Conservation (phyloP, 2,329 filamentous ascomycete genomes). For the Ceratocystis alfenasii region DNA sequence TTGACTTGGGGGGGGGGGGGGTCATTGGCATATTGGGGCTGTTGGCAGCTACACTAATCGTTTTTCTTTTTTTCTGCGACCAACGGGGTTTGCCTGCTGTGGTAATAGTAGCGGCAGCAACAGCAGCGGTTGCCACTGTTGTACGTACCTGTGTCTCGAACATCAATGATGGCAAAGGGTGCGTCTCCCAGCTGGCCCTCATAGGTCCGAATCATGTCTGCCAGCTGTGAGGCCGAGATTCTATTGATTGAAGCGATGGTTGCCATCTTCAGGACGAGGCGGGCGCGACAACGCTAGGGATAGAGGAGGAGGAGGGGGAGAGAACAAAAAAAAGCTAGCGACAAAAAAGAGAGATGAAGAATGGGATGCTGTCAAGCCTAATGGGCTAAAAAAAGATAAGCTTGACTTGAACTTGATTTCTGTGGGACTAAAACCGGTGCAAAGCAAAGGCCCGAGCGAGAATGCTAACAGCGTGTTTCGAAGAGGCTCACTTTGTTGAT, state of each 20-base stretch:
- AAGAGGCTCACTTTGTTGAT: neutral
- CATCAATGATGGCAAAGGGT: slow-evolving; percentile 67
- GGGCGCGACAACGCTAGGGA: neutral
- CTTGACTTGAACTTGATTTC: slow-evolving; percentile 1
- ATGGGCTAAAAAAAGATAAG: slow-evolving; percentile 6
- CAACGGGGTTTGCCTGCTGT: neutral
- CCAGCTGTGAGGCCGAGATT: slow-evolving; percentile 58
- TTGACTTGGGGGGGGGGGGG: neutral
- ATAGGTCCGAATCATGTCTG: slow-evolving; percentile 46
- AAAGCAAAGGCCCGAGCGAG: neutral
- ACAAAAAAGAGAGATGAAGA: neutral
- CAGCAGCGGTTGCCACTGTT: neutral
- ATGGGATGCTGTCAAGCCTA: neutral
- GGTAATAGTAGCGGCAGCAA: too few relatives aligned
- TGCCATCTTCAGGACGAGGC: slow-evolving; percentile 32
- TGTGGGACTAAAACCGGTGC: neutral
- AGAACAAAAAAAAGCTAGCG: neutral
- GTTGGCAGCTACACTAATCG: too few relatives aligned
- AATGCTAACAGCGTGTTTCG: neutral
- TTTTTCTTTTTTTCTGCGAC: neutral
- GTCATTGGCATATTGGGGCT: too few relatives aligned
- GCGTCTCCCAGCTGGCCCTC: slow-evolving; percentile 32
- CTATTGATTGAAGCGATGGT: slow-evolving; percentile 52
- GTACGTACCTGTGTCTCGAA: slow-evolving; percentile 62
- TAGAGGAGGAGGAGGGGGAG: neutral